Conservation (phyloP, 192 early-diverging fungal genomes). For the Rhizophagus sp. region DNA sequence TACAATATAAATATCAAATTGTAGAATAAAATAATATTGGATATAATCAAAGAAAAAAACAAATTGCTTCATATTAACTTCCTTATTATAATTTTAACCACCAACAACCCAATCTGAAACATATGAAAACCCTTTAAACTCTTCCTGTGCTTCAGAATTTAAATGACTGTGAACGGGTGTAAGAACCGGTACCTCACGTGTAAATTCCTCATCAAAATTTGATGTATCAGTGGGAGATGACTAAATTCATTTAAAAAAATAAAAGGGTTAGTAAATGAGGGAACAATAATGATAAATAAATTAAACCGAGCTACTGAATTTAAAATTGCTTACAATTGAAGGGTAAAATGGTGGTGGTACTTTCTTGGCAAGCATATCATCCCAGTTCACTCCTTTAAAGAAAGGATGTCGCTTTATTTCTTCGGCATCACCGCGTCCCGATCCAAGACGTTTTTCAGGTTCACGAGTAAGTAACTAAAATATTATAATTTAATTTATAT, state of each 20-base stretch:
- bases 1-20: no score
- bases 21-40: no score
- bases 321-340: constrained; percentile 62
- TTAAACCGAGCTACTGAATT: background rate
- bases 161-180: constrained; percentile 90
- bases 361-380: constrained; percentile 87
- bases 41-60: background rate
- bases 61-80: background rate
- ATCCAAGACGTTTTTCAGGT: constrained; percentile 82
- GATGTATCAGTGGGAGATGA: constrained; percentile 80
- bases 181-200: constrained; percentile 87
- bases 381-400: constrained; percentile 95
- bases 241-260: constrained; percentile 1
- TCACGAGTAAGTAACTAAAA: constrained; percentile 85
- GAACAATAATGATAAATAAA: background rate
- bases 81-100: constrained; percentile 22
- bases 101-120: constrained; percentile 79
- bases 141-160: constrained; percentile 82
- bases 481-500: background rate
- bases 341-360: constrained; percentile 92
- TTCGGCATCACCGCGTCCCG: constrained; percentile 79
- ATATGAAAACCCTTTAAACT: constrained; percentile 94
- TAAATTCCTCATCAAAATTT: constrained; percentile 99
- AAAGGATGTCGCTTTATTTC: constrained; percentile 95
- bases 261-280: background rate